phyloP scores from a whole-genome alignment of 345 rosid species.

The Hibiscus syriacus region DNA sequence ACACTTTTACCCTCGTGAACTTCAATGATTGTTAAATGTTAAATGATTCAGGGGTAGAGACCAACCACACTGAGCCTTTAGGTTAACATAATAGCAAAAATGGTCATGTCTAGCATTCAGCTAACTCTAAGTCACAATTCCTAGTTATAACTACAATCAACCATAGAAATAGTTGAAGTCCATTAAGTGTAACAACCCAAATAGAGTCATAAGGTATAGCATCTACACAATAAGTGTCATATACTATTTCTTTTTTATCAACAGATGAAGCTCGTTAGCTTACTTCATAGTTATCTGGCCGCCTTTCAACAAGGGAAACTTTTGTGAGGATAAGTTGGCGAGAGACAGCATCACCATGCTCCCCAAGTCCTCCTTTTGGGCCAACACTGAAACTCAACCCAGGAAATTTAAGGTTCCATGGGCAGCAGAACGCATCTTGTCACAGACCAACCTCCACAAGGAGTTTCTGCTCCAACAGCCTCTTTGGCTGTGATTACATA shows the following conservation, averaged over 20 bases:
- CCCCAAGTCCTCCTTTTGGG: constrained; percentile 96
- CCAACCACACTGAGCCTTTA: constrained; percentile 2
- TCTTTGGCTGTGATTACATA: constrained; percentile 56
- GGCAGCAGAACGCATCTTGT: constrained; percentile 86
- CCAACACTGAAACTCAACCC: constrained; percentile 81
- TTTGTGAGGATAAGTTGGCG: constrained; percentile 84
- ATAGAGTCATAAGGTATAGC: background rate
- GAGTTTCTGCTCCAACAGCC: constrained; percentile 90
- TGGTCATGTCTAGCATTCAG: constrained; percentile 1
- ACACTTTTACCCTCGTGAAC: background rate
- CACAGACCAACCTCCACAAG: constrained; percentile 88
- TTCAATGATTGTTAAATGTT: background rate
- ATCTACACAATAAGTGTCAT: background rate
- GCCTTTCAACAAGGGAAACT: constrained; percentile 92
- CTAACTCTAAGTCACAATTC: background rate
- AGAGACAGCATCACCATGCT: constrained; percentile 87
- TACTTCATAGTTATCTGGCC: constrained; percentile 98
- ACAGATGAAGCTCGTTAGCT: constrained; percentile 33
- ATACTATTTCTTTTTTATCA: background rate
- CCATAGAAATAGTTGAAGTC: background rate
- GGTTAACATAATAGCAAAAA: background rate
- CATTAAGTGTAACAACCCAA: background rate
- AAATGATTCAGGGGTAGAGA: background rate
- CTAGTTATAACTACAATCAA: background rate
- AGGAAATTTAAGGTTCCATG: constrained; percentile 83